A percentile compares a stretch with the other conserved stretches of the same genome.
phyloP scores from a whole-genome alignment of 1,284 basidiomycete genomes.

The Moniliella sp. region DNA sequence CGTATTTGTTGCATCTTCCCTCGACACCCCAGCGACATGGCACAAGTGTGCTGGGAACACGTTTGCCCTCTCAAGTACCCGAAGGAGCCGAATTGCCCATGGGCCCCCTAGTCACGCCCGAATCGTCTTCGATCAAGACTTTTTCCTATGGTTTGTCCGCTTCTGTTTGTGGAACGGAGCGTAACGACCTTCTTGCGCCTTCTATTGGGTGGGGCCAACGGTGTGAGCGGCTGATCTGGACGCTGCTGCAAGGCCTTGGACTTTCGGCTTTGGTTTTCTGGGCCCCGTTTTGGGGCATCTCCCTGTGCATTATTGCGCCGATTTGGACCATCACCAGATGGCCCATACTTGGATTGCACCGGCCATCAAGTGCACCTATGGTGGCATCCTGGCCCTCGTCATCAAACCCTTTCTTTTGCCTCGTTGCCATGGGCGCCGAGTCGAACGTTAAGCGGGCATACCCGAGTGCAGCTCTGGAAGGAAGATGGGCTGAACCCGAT shows the following conservation, averaged over 20 bases:
- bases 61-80: background rate
- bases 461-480: background rate
- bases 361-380: conserved; percentile 32
- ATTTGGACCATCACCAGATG: conserved; percentile 25
- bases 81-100: background rate
- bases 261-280: conserved; percentile 17
- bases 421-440: conserved; percentile 28
- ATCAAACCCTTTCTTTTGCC: conserved; percentile 28
- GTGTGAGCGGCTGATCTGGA: conserved; percentile 18
- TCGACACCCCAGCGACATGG: too few species aligned
- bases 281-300: conserved; percentile 28
- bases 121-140: conserved; percentile 5
- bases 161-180: conserved; percentile 15
- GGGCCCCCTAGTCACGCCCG: background rate
- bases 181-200: conserved; percentile 12
- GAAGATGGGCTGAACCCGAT: background rate
- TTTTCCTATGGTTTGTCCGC: conserved; percentile 18
- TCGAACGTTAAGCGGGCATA: background rate
- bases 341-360: conserved; percentile 26
- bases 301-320: conserved; percentile 25
- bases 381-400: conserved; percentile 16
- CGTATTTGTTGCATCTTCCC: too few species aligned
- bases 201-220: conserved; percentile 16
- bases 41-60: background rate
- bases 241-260: conserved; percentile 18